phyloP scores from a whole-genome alignment of 176 grass and related monocot species.

The Musa itinerans region DNA sequence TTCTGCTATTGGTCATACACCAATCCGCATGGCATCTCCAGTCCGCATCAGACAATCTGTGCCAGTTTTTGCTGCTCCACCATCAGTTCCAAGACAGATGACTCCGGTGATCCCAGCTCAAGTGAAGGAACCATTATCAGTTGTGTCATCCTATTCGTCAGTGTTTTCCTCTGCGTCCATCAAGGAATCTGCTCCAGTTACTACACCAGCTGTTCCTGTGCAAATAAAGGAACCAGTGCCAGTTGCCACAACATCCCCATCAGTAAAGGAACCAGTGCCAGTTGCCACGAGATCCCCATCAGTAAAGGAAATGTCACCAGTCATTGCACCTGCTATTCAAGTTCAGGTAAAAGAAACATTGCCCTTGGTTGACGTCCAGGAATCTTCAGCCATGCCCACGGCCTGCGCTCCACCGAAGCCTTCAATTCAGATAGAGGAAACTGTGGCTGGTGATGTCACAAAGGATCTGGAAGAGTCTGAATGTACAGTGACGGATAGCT shows the following conservation, averaged over 20 bases:
- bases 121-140: constrained; percentile 42
- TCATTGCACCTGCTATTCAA: neutral
- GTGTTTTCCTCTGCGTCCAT: neutral
- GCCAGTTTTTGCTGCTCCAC: constrained; percentile 48
- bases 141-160: neutral
- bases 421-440: neutral
- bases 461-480: constrained; percentile 16
- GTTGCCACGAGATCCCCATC: neutral
- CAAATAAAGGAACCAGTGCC: constrained; percentile 31
- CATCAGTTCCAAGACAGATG: constrained; percentile 20
- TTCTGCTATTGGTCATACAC: constrained; percentile 43
- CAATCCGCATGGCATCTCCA: constrained; percentile 73
- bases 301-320: neutral
- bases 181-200: constrained; percentile 8
- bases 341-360: neutral
- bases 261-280: neutral
- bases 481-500: constrained; percentile 1
- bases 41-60: constrained; percentile 67
- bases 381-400: neutral
- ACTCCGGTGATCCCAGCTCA: constrained; percentile 42
- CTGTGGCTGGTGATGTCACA: neutral
- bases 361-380: neutral
- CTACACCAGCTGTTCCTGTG: constrained; percentile 1
- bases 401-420: neutral
- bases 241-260: neutral